phyloP scores from a whole-genome alignment of 2,329 filamentous ascomycete species.

The Aureobasidium sp. region DNA sequence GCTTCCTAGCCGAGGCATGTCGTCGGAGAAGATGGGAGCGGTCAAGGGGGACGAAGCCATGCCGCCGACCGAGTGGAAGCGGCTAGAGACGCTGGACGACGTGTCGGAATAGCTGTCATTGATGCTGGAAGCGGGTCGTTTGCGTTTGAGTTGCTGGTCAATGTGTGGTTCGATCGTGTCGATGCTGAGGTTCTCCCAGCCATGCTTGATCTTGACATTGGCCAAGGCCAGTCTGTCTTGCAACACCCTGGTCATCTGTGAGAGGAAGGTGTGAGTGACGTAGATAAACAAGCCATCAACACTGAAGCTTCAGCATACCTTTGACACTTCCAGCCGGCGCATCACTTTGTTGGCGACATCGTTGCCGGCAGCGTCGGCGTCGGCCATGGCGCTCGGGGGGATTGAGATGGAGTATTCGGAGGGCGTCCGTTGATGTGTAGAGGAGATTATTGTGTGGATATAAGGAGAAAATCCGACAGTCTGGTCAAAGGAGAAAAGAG shows the following conservation, averaged over 20 bases:
- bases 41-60: constrained; percentile 83
- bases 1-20: constrained; percentile 59
- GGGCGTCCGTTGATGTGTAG: not conserved
- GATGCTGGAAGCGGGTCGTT: constrained; percentile 57
- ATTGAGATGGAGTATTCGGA: not conserved
- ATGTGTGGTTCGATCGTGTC: constrained; percentile 79
- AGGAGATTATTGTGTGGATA: constrained; percentile 1
- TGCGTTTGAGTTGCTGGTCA: constrained; percentile 70
- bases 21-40: constrained; percentile 76
- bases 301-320: constrained; percentile 24
- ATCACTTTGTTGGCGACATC: constrained; percentile 33
- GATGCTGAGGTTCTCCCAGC: constrained; percentile 84
- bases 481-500: constrained; percentile 16
- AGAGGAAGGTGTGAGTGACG: constrained; percentile 21
- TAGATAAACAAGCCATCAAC: constrained; percentile 9
- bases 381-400: constrained; percentile 11
- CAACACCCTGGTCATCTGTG: constrained; percentile 81
- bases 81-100: constrained; percentile 74
- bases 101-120: constrained; percentile 79
- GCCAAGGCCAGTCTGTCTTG: constrained; percentile 92
- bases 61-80: constrained; percentile 59
- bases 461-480: constrained; percentile 14
- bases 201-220: constrained; percentile 94
- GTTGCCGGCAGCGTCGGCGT: constrained; percentile 8
- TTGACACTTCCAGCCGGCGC: constrained; percentile 33